These are phyloP conservation scores for Trametes gibbosa DNA, from an alignment of 768 basidiomycete genomes.

Conservation along the genomic window DNA sequence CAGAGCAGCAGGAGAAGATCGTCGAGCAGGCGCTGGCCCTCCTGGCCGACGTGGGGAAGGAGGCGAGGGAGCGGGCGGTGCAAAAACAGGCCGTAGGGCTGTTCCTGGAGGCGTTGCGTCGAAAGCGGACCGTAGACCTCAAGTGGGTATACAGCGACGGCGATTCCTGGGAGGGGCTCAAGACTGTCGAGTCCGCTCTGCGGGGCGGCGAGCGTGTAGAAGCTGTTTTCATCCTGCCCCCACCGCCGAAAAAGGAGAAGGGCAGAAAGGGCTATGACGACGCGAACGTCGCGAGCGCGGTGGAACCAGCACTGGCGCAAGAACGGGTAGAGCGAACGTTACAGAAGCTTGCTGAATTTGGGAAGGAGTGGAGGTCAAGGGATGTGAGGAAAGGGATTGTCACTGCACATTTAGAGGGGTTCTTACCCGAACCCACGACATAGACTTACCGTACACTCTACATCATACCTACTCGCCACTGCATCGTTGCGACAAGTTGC, in stretches of 20 bases:
- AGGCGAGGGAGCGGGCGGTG: conserved; percentile 48
- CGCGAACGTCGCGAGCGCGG: neutral
- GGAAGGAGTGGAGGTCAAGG: conserved; percentile 49
- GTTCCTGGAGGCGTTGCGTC: conserved; percentile 3
- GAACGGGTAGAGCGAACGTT: conserved; percentile 43
- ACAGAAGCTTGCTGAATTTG: conserved; percentile 41
- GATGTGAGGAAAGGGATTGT: conserved; percentile 38
- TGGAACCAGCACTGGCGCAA: conserved; percentile 29
- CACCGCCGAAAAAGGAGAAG: conserved; percentile 7
- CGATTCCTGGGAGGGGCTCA: conserved; percentile 7
- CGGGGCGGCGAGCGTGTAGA: conserved; percentile 13
- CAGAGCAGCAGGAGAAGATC: conserved; percentile 42
- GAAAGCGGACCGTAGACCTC: conserved; percentile 7
- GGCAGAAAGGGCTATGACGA: neutral
- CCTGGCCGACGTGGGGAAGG: conserved; percentile 50
- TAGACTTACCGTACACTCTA: neutral
- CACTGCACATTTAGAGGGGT: conserved; percentile 44
- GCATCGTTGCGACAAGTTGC: neutral
- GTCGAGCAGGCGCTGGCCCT: conserved; percentile 40
- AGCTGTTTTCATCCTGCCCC: conserved; percentile 5
- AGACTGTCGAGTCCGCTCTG: neutral
- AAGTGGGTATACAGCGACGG: conserved; percentile 6
- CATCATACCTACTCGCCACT: neutral
- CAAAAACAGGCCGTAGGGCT: conserved; percentile 26
- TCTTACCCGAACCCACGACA: neutral